phyloP scores from a whole-genome alignment of 2,329 filamentous ascomycete species.

The Fusarium globosum region DNA sequence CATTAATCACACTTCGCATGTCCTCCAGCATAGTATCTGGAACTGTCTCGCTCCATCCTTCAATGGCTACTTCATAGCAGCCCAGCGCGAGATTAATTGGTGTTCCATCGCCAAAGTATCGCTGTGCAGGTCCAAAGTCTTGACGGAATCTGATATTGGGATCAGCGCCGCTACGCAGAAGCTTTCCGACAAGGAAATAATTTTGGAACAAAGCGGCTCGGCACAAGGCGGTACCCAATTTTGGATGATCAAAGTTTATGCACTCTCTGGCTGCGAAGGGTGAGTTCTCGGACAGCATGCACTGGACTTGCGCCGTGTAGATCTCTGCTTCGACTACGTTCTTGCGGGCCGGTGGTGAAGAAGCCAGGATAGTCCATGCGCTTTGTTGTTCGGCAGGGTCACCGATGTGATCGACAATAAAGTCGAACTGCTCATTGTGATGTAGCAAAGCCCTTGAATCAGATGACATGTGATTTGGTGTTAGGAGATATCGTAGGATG shows the following conservation, averaged over 20 bases:
- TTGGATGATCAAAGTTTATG: background rate
- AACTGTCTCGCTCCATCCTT: background rate
- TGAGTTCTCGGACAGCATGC: background rate
- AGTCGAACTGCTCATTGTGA: background rate
- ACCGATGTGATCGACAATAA: background rate
- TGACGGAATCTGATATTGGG: background rate
- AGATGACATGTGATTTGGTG: rapidly evolving
- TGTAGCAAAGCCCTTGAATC: rapidly evolving
- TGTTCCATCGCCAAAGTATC: background rate
- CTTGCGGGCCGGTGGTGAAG: background rate
- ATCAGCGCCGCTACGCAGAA: background rate
- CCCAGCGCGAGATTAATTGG: rapidly evolving
- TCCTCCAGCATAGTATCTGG: background rate
- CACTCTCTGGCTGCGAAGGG: background rate
- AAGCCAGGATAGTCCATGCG: background rate
- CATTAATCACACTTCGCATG: background rate
- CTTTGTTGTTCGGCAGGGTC: background rate
- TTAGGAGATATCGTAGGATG: background rate
- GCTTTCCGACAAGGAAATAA: background rate
- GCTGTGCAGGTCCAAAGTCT: background rate
- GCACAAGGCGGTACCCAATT: background rate
- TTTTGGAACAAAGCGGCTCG: background rate
- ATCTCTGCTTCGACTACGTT: background rate
- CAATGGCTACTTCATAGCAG: background rate
- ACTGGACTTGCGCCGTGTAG: background rate